Evolutionary conservation across 2,329 filamentous ascomycete genomes (phyloP).

Genomic region (Aspergillus tubingensis): DNA sequence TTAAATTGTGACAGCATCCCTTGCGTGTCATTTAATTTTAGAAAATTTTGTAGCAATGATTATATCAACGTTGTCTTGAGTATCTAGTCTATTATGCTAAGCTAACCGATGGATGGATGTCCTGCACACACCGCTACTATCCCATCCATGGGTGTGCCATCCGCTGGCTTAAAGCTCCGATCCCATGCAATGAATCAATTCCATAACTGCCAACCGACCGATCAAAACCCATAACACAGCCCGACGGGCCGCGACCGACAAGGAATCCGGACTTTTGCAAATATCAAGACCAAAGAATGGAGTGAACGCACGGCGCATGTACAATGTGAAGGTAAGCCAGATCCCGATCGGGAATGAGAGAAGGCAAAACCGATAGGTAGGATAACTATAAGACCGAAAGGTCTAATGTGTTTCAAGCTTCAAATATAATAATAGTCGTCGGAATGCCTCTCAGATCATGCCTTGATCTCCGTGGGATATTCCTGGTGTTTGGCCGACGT

Average conservation of each 20-base stretch:
- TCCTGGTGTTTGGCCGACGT: constrained; percentile 83
- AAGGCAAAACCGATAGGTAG: neutral
- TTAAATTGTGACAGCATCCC: neutral
- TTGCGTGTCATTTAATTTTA: neutral
- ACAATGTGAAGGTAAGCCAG: neutral
- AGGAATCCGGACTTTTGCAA: neutral
- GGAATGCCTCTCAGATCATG: constrained; percentile 7
- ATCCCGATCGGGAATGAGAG: neutral
- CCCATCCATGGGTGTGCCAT: neutral
- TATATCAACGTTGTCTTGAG: neutral
- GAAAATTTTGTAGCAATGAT: too few species aligned
- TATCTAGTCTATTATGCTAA: neutral
- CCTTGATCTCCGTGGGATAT: constrained; percentile 28
- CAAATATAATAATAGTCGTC: neutral
- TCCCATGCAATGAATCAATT: neutral
- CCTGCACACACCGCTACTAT: neutral
- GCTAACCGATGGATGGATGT: neutral
- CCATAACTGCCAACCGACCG: neutral
- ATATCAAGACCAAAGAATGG: neutral
- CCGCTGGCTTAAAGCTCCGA: neutral
- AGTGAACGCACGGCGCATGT: neutral
- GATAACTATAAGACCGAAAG: neutral
- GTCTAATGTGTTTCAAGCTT: neutral
- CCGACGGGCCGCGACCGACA: neutral
- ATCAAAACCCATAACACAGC: neutral